A percentile compares a stretch with the other conserved stretches of the same genome.
Conservation (phyloP, 495 filamentous ascomycete genomes). For the Tuber aestivum region DNA sequence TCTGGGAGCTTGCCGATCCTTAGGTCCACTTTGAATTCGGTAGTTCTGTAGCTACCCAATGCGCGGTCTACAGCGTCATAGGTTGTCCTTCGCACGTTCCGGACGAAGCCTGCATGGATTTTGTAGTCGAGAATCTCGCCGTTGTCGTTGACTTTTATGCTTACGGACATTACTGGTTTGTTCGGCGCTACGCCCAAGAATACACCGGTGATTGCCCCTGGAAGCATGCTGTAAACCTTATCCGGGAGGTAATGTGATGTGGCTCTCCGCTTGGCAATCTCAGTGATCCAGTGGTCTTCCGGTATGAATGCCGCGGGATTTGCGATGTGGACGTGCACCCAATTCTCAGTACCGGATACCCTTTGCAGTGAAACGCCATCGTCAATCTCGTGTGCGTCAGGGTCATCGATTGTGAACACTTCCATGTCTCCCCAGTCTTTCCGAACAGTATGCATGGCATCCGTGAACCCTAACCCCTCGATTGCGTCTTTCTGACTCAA, state of each 20-base stretch:
- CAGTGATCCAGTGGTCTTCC: constrained; percentile 53
- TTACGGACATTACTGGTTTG: constrained; percentile 74
- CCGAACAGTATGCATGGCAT: constrained; percentile 57
- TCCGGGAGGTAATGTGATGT: constrained; percentile 72
- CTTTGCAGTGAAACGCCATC: constrained; percentile 78
- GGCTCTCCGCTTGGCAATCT: constrained; percentile 58
- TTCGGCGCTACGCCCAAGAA: constrained; percentile 64
- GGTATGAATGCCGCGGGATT: constrained; percentile 81
- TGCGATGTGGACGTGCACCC: constrained; percentile 88
- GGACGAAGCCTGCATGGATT: constrained; percentile 64
- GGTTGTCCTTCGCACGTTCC: constrained; percentile 69
- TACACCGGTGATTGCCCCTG: constrained; percentile 50
- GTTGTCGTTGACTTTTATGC: constrained; percentile 59
- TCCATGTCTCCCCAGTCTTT: constrained; percentile 63
- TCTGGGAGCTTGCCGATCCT: constrained; percentile 43
- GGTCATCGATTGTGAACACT: constrained; percentile 79
- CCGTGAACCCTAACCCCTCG: constrained; percentile 43
- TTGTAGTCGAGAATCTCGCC: constrained; percentile 65
- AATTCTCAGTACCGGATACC: constrained; percentile 57
- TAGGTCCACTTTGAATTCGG: background rate
- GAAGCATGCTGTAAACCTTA: constrained; percentile 68
- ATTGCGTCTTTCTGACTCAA: constrained; percentile 33
- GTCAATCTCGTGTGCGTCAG: constrained; percentile 70
- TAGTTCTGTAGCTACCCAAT: constrained; percentile 45
- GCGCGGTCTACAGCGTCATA: constrained; percentile 52